Base-by-base conservation (phyloP, 768 basidiomycete genomes). In the Lactarius psammicola region DNA sequence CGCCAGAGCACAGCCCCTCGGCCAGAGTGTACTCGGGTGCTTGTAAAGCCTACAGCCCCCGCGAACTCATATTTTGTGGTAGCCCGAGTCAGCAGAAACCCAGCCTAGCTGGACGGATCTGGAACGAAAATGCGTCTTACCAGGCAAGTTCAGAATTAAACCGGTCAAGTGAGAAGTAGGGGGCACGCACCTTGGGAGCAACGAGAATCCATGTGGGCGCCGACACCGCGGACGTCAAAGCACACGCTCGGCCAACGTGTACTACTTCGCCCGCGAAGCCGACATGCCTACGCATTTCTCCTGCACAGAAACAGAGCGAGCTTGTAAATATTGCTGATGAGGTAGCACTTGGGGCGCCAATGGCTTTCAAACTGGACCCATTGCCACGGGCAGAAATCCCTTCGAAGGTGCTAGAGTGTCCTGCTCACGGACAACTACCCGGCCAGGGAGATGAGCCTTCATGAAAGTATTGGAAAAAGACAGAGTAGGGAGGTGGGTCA, bases 211-310 rank as follows among this genome's bases (percentile, higher is more conserved):
- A 26, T 13, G 26, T 20, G 36, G 60, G 51, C 26, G 28, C 8
- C 60, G 18, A 61, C 36, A 57, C n/a, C 15, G 36, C 56, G 9
- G 49, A 38, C 36, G 56, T 57, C 56, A 57, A 38, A 51, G 26
- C 46, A 10, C 46, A 60, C 59, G 59, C 46, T 60, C 59, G 59
- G 59, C 59, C 59, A 60, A 60, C 59, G 59, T 59, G 31, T 46
- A 30, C 59, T 46, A 42, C 59, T 59, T 59, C 59, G 31, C 40
- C 28, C 20, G n/a, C 44, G 59, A 30, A 9, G 30, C 7, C 30
- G n/a, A 31, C 18, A 33, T 44, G 23, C 59, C 30, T 31, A 59
- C 18, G n/a, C 23, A 28, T 26, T 38, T 18, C 23, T 26, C 42
- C 33, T 59, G 42, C n/a, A 46, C 31, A 17, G 34, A 57, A 23